A percentile compares a stretch with the other conserved stretches of the same genome.
Conservation (phyloP, 495 filamentous ascomycete species). For the Hypoxylon rickii region DNA sequence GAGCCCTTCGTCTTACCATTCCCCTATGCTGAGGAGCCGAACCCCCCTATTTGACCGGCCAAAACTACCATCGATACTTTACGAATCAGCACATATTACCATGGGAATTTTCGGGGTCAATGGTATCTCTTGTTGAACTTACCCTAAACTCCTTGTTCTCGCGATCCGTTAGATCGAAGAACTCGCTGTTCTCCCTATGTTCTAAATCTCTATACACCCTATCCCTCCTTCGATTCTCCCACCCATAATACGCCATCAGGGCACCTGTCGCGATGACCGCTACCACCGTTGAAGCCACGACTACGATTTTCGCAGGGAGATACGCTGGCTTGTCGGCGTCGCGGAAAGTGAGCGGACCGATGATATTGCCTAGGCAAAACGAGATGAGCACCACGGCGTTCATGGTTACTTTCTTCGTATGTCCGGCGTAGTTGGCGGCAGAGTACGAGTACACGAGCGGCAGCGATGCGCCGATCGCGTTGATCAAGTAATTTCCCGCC, state of each 20-base stretch:
- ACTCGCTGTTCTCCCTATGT: slow-evolving; percentile 44
- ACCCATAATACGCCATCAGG: slow-evolving; percentile 35
- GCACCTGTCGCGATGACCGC: slow-evolving; percentile 42
- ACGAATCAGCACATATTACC: background rate
- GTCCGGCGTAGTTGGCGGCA: slow-evolving; percentile 33
- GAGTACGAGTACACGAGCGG: slow-evolving; percentile 31
- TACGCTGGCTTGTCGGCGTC: slow-evolving; percentile 29
- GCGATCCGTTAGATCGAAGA: slow-evolving; percentile 61
- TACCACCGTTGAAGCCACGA: slow-evolving; percentile 17
- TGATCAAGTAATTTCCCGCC: slow-evolving; percentile 47
- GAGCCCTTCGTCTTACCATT: too few species aligned
- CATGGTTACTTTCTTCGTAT: slow-evolving; percentile 39
- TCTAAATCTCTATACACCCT: slow-evolving; percentile 48
- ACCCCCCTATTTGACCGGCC: too few species aligned
- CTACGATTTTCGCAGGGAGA: slow-evolving; percentile 31
- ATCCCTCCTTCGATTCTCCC: slow-evolving; percentile 62
- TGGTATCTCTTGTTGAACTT: slow-evolving; percentile 8
- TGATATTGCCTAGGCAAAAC: slow-evolving; percentile 34
- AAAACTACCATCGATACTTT: background rate
- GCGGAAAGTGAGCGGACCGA: slow-evolving; percentile 36
- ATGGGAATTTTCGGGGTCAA: too few species aligned
- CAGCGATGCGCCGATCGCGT: slow-evolving; percentile 29
- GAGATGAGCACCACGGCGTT: slow-evolving; percentile 30
- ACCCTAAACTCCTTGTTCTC: slow-evolving; percentile 57
- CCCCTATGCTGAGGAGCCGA: too few species aligned